phyloP scores from a whole-genome alignment of 1,139 yeast genomes.

The Kurtzmaniella quercitrusa region DNA sequence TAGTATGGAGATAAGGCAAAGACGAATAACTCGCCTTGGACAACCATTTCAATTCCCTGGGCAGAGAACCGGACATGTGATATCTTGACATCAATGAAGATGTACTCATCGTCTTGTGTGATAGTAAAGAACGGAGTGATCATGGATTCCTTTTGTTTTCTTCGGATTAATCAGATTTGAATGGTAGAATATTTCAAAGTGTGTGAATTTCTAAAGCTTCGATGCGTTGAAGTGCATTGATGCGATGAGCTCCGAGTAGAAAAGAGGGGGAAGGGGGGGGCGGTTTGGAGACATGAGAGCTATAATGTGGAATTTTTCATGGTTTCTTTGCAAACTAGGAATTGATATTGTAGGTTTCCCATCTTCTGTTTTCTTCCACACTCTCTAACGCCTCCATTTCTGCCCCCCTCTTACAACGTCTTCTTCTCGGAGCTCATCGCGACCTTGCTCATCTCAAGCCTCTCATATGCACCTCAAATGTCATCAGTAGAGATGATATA shows the following conservation, averaged over 20 bases:
- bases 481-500: too few species aligned
- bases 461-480: not conserved
- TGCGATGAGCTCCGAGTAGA: not conserved
- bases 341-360: too few species aligned
- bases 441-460: not conserved
- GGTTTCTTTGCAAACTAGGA: too few species aligned
- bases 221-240: not conserved
- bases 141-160: constrained; percentile 43
- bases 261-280: not conserved
- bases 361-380: too few species aligned
- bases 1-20: constrained; percentile 90
- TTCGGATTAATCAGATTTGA: too few species aligned
- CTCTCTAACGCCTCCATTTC: too few species aligned
- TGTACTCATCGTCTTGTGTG: constrained; percentile 69
- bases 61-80: constrained; percentile 68
- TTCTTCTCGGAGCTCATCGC: not conserved
- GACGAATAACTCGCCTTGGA: constrained; percentile 66
- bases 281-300: too few species aligned
- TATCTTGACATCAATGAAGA: constrained; percentile 56
- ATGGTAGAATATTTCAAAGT: not conserved
- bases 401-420: too few species aligned
- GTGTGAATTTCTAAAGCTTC: not conserved
- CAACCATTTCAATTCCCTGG: constrained; percentile 68
- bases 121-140: constrained; percentile 82
- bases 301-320: too few species aligned